Evolutionary conservation across 108 stramenopile genomes (phyloP), one percentile per base, ranked within the genome.

Genomic region (Discostella pseudostelligera): DNA sequence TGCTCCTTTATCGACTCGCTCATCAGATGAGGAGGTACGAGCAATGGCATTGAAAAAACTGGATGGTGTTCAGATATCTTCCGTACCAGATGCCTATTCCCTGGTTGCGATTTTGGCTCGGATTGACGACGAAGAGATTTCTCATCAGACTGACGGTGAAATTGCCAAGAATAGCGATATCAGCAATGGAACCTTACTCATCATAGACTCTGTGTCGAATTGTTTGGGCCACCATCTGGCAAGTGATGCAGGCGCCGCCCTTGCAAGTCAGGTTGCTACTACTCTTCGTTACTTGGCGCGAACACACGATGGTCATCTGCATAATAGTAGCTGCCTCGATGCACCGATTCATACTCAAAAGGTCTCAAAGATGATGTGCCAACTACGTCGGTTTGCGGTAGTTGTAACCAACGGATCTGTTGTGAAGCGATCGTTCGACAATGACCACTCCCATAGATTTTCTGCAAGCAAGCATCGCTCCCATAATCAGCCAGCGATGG

Each of bases 151-250:
- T 39, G 37, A 20, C 32, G 19, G 35, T 26, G 55, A 56, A 16
- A 35, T 8, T 3, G n/a, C n/a, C n/a, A 54, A 39, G 26, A 9
- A 36, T 21, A n/a, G n/a, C 7, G 44, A 54, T n/a, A 39, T 39
- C 6, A 19, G 8, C n/a, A 50, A 21, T 47, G 68, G 54, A 3
- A 63, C 68, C 29, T 44, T 74, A 1, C n/a, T 81, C 24, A 55
- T 81, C 11, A 58, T 81, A 39, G 80, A 81, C 42, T 78, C 76
- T 7, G 63, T 68, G n/a, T 81, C 80, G 11, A 71, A 66, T 2
- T 78, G 76, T 55, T 42, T 81, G 22, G 70, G 71, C n/a, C 68
- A 72, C 50, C 66, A 77, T 56, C 24, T 81, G 25, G 59, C 47
- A 13, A 62, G 35, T n/a, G 67, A 35, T 0, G 53, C 57, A 16